Evolutionary conservation across 2,329 filamentous ascomycete species (phyloP).

Genomic region (Alternaria gansuensis): DNA sequence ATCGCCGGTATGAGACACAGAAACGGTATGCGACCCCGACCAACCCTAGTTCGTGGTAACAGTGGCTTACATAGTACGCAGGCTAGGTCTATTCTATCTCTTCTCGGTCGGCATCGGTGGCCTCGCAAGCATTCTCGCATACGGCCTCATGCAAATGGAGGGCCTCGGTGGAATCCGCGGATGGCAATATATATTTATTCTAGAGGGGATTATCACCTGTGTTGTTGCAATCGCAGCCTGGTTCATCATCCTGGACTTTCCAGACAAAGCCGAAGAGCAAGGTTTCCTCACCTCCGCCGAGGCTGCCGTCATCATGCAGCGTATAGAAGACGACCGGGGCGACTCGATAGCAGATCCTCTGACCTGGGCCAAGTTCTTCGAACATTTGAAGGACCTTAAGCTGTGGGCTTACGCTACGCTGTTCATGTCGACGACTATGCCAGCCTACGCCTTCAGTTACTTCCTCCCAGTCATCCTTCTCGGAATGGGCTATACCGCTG

Average conservation of each 20-base stretch:
- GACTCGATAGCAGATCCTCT: constrained; percentile 37
- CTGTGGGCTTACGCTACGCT: constrained; percentile 38
- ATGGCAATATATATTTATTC: constrained; percentile 43
- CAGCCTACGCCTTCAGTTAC: constrained; percentile 40
- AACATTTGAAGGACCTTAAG: constrained; percentile 33
- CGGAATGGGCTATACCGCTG: constrained; percentile 35
- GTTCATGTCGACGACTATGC: constrained; percentile 37
- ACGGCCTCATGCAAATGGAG: constrained; percentile 43
- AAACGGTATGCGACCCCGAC: constrained; percentile 28
- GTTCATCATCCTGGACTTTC: constrained; percentile 43
- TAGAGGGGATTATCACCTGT: constrained; percentile 42
- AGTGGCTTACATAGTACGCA: constrained; percentile 11
- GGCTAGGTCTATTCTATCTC: constrained; percentile 37
- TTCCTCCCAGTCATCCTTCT: constrained; percentile 42
- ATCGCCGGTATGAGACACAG: constrained; percentile 35
- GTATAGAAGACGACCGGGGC: constrained; percentile 39
- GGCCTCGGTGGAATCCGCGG: constrained; percentile 33
- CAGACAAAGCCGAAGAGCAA: constrained; percentile 37
- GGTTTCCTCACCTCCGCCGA: constrained; percentile 35
- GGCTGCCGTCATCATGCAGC: constrained; percentile 28
- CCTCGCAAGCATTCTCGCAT: constrained; percentile 41
- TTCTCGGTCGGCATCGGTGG: constrained; percentile 41
- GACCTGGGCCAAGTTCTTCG: constrained; percentile 30
- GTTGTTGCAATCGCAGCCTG: constrained; percentile 37
- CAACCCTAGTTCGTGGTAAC: neutral